phyloP scores from a whole-genome alignment of 2,329 filamentous ascomycete genomes.

The Talaromyces sp. region DNA sequence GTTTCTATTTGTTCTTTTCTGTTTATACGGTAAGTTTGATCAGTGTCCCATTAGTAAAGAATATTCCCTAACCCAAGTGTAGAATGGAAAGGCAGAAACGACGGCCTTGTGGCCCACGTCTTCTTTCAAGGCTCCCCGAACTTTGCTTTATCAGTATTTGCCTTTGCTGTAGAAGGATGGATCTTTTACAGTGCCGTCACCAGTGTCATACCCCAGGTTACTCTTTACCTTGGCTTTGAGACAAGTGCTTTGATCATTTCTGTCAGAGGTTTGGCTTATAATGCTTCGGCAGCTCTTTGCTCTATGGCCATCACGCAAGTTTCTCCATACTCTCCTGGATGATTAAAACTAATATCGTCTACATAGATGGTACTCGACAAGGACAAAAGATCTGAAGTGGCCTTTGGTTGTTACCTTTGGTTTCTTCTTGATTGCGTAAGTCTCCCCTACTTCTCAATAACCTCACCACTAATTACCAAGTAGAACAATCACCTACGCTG shows the following conservation, averaged over 20 bases:
- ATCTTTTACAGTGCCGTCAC: constrained; percentile 15
- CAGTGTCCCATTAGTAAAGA: background rate
- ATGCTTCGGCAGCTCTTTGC: background rate
- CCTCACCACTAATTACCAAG: background rate
- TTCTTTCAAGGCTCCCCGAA: constrained; percentile 12
- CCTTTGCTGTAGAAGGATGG: constrained; percentile 16
- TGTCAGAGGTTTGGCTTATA: constrained; percentile 18
- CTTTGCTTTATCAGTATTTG: constrained; percentile 13
- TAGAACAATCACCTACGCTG: background rate
- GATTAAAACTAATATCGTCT: background rate
- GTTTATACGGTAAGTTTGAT: constrained; percentile 5
- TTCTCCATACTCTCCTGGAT: background rate
- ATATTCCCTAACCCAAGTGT: background rate
- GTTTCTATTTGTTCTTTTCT: constrained; percentile 12
- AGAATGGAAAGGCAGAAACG: constrained; percentile 16
- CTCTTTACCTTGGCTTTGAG: constrained; percentile 14
- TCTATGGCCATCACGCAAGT: background rate
- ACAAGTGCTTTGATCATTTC: constrained; percentile 5
- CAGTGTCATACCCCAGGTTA: constrained; percentile 14
- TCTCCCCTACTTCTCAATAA: background rate
- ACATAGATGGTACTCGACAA: background rate
- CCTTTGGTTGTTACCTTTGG: background rate
- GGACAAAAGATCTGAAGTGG: background rate
- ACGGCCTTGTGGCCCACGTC: constrained; percentile 14
- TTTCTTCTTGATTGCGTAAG: background rate